Evolutionary conservation across 1,284 basidiomycete species (phyloP).

Genomic region (Calocybe gambosa): DNA sequence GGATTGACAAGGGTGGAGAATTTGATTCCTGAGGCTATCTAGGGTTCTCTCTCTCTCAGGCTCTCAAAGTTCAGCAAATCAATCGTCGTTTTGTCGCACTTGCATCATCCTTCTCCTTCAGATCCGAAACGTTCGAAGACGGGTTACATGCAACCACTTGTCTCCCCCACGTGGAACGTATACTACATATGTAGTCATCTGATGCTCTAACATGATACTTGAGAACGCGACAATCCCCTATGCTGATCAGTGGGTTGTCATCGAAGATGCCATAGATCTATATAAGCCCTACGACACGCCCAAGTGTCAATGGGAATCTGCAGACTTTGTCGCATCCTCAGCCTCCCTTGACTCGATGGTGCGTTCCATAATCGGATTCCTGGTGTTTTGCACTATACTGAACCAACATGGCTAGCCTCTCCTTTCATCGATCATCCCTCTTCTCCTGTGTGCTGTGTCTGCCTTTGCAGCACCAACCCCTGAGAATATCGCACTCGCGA

Average conservation of each 20-base stretch:
- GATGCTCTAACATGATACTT: neutral
- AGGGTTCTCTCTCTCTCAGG: neutral
- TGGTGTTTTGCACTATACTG: neutral
- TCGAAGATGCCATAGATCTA: neutral
- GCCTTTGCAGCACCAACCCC: conserved; percentile 12
- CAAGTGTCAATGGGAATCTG: neutral
- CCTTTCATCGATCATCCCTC: conserved; percentile 4
- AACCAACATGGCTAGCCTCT: neutral
- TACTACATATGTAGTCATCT: conserved; percentile 1
- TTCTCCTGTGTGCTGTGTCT: conserved; percentile 4
- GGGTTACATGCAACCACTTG: neutral
- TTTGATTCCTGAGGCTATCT: neutral
- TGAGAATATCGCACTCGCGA: conserved; percentile 13
- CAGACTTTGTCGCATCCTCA: neutral
- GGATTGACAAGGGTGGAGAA: neutral
- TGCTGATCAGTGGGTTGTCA: neutral
- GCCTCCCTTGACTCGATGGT: conserved; percentile 3
- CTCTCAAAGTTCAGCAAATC: neutral
- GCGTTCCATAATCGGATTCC: neutral
- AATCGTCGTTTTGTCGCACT: neutral
- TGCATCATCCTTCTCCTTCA: neutral
- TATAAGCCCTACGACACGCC: neutral
- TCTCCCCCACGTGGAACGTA: conserved; percentile 2
- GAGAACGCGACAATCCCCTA: too few species aligned
- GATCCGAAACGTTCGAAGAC: neutral